Conservation (phyloP, 257 asterid genomes). For the Anisodus tanguticus region DNA sequence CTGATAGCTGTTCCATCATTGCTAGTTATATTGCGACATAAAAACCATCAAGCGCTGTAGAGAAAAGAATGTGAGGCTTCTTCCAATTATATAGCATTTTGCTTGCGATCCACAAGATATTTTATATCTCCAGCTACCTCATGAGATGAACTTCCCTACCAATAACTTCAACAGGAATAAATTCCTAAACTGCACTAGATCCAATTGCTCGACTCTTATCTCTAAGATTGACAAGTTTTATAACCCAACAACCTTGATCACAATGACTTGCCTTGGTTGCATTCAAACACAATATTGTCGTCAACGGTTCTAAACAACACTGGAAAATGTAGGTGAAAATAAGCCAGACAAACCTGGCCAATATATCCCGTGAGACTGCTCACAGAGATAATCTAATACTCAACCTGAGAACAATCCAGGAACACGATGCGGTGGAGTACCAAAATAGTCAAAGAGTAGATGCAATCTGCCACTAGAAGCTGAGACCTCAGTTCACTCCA, state of each 20-base stretch:
- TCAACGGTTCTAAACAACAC: background rate
- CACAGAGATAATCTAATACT: background rate
- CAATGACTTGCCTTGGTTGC: constrained; percentile 16
- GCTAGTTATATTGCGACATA: constrained; percentile 40
- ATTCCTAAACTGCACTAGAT: background rate
- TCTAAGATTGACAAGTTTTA: constrained; percentile 27
- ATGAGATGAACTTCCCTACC: constrained; percentile 28
- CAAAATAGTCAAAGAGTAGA: background rate
- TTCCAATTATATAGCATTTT: constrained; percentile 47
- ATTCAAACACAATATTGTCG: constrained; percentile 19
- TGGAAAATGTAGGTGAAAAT: background rate
- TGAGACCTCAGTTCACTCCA: constrained; percentile 27
- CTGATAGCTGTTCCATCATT: constrained; percentile 56
- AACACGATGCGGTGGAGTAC: background rate
- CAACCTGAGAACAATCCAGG: constrained; percentile 4
- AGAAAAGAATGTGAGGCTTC: constrained; percentile 35
- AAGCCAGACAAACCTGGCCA: constrained; percentile 8
- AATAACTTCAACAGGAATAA: constrained; percentile 23
- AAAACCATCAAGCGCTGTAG: constrained; percentile 33
- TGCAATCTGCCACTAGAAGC: background rate
- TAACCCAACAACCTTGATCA: constrained; percentile 10
- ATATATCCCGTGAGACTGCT: background rate
- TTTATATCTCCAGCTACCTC: constrained; percentile 37
- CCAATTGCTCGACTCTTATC: background rate
- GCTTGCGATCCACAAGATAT: constrained; percentile 34